Base-by-base conservation (phyloP, 2,329 filamentous ascomycete genomes). In the Ophiostoma perfectum region DNA sequence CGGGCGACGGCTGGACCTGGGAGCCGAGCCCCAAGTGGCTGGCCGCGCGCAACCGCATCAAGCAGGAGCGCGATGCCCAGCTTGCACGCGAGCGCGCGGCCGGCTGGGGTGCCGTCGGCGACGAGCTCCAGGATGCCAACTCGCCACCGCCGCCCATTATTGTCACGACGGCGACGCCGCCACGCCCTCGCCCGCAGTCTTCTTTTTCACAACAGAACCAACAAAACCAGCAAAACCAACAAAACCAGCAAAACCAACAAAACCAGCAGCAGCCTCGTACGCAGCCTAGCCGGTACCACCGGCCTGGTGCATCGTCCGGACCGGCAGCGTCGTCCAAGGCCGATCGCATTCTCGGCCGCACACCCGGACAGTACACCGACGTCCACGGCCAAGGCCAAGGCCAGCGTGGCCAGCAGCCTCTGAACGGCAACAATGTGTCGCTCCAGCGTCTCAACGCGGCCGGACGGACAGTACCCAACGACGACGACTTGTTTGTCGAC, bases 1-100 rank as follows among this genome's bases (percentile, higher is more conserved):
- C 87, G 0, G 94, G 94, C 45, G 92, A 99, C 77, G 95, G 95
- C 36, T 99, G 94, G 94, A 84, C 83, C 62, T 99, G 95, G 95
- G 93, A 97, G 74, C 86, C 93, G 0, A 96, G 88, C 75, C 83
- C 86, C 0, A 87, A 86, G 72, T 99, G 95, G 90, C 71, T 91
- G 2, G 87, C 88, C 47, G 90, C 89, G 4, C 83, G 88, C 60
- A 88, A 92, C 5, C 81, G 81, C 27, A 81, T 93, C n/a, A 79
- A 80, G 4, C 73, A 75, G 9, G 86, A 89, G 70, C 80, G 87
- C 63, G 81, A 85, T 67, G 80, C 84, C 65, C 89, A 91, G 75
- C 82, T 84, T 65, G 81, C 83, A 70, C 81, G 89, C 68, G 90
- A 92, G 76, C 79, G 84, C 18, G 84, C 82, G 41, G 88, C 89